These are phyloP conservation scores for Nicotiana undulata DNA, from an alignment of 257 asterid species.

Conservation along the genomic window DNA sequence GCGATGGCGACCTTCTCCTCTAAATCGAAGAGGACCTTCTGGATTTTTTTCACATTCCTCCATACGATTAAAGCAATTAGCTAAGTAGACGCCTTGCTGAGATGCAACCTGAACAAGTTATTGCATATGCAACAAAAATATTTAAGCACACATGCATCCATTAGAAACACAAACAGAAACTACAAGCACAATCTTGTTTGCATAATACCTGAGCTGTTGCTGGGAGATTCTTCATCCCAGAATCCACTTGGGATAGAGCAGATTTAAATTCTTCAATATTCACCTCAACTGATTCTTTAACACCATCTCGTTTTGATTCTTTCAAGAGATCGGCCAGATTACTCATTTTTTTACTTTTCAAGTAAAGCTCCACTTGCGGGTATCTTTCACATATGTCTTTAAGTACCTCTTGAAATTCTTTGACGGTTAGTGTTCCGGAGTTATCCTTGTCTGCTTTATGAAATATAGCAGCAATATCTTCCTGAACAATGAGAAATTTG, in stretches of 20 bases:
- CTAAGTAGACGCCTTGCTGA: conserved; percentile 92
- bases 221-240: conserved; percentile 92
- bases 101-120: conserved; percentile 69
- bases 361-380: conserved; percentile 76
- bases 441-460: conserved; percentile 80
- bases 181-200: background rate
- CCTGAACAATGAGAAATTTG: conserved; percentile 32
- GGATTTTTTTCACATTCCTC: conserved; percentile 74
- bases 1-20: conserved; percentile 95
- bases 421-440: conserved; percentile 82
- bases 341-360: conserved; percentile 52
- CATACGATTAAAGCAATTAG: conserved; percentile 93
- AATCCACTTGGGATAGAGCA: conserved; percentile 86
- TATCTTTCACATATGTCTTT: conserved; percentile 80
- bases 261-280: conserved; percentile 70
- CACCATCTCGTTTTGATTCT: conserved; percentile 44
- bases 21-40: conserved; percentile 89
- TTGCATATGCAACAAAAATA: background rate
- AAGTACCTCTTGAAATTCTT: conserved; percentile 84
- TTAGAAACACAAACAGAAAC: background rate
- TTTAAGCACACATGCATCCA: background rate
- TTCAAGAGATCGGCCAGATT: conserved; percentile 64
- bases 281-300: conserved; percentile 68
- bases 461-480: conserved; percentile 79
- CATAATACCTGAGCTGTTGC: conserved; percentile 89